Conservation (phyloP, 2,329 filamentous ascomycete species). For the Aureobasidium leucospermi region DNA sequence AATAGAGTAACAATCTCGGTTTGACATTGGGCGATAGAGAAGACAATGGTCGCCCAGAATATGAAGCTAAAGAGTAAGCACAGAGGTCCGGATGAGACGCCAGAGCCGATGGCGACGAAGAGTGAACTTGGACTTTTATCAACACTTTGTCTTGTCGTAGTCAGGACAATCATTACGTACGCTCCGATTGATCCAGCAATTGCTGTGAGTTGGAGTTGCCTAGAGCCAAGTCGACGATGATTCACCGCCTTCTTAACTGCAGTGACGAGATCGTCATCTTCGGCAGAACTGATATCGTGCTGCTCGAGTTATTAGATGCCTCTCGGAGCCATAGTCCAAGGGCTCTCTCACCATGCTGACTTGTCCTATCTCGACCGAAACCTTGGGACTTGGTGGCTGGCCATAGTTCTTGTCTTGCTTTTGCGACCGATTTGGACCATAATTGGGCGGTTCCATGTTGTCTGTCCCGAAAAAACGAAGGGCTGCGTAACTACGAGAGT, state of each 20-base stretch:
- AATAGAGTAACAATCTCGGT: constrained; percentile 58
- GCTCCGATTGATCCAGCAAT: constrained; percentile 23
- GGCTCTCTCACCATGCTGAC: background rate
- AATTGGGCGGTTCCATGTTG: background rate
- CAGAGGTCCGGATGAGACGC: constrained; percentile 42
- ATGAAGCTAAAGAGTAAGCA: constrained; percentile 52
- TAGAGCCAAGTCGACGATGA: constrained; percentile 45
- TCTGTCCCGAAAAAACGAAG: too few species aligned
- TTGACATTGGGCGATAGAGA: constrained; percentile 55
- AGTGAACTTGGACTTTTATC: constrained; percentile 16
- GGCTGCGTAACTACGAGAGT: too few species aligned
- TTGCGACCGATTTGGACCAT: background rate
- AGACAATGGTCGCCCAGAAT: constrained; percentile 49
- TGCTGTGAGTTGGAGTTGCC: constrained; percentile 29
- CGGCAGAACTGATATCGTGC: too few species aligned
- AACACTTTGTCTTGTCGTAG: background rate
- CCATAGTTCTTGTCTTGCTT: background rate
- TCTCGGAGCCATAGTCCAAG: background rate
- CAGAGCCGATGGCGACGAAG: constrained; percentile 46
- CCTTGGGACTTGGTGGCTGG: background rate
- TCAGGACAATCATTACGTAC: background rate
- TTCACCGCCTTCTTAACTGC: background rate
- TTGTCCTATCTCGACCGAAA: background rate
- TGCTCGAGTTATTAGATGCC: too few species aligned
- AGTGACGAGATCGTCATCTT: background rate